Evolutionary conservation across 148 eudicot species (phyloP).

Genomic region (Nyssa sinensis): DNA sequence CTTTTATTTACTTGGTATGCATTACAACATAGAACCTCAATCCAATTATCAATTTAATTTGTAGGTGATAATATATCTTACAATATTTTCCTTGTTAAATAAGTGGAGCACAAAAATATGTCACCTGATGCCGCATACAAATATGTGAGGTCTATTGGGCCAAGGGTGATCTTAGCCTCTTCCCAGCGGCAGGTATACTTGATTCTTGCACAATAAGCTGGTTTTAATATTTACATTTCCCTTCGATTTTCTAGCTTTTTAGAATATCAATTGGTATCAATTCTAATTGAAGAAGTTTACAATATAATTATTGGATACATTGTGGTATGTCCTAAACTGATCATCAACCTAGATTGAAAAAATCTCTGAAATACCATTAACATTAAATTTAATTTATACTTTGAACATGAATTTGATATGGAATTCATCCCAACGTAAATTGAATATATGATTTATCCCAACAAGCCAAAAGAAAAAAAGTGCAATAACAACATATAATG

Average conservation of each 20-base stretch:
- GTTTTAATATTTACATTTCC: neutral
- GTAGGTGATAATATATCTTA: neutral
- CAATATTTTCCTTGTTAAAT: neutral
- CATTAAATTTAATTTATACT: no score
- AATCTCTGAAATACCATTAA: no score
- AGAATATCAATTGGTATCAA: no score
- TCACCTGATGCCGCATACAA: constrained; percentile 43
- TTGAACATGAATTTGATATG: no score
- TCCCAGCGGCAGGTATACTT: constrained; percentile 49
- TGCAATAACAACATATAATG: no score
- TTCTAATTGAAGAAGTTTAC: no score
- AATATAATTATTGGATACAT: no score
- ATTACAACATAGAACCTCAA: neutral
- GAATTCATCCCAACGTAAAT: no score
- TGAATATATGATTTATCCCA: no score
- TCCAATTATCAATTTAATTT: neutral
- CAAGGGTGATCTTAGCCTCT: constrained; percentile 51
- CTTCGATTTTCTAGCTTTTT: neutral
- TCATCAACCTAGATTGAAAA: no score
- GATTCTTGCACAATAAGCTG: neutral
- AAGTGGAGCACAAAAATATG: constrained; percentile 60
- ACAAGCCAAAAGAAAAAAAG: no score
- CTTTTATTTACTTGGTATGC: constrained; percentile 74
- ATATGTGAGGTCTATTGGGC: constrained; percentile 51
- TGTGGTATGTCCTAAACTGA: no score